Evolutionary conservation across 2,329 filamentous ascomycete species (phyloP).

Genomic region (Sporothrix variecibatus): DNA sequence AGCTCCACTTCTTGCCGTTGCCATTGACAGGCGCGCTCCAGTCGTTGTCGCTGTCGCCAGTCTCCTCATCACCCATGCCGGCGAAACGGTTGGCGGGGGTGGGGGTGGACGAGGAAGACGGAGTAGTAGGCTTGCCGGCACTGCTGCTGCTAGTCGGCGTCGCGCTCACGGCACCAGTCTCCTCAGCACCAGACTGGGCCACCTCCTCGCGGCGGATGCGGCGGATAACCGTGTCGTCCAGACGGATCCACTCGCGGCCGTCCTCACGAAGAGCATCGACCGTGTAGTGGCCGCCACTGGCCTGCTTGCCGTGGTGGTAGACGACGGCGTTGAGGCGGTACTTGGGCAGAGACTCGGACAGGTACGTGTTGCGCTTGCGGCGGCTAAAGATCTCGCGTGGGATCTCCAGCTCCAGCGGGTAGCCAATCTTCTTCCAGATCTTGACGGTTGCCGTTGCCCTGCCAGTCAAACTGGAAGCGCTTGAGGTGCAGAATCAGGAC

Average conservation of each 20-base stretch:
- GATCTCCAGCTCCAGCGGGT: slow-evolving; percentile 91
- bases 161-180: slow-evolving; percentile 47
- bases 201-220: slow-evolving; percentile 87
- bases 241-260: slow-evolving; percentile 90
- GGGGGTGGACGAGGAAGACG: slow-evolving; percentile 51
- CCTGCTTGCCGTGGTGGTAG: slow-evolving; percentile 97
- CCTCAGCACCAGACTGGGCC: slow-evolving; percentile 79
- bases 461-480: slow-evolving; percentile 92
- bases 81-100: slow-evolving; percentile 70
- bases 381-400: slow-evolving; percentile 85
- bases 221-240: slow-evolving; percentile 90
- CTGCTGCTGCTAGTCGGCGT: not conserved
- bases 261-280: slow-evolving; percentile 96
- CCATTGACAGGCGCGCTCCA: slow-evolving; percentile 66
- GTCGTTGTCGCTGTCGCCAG: slow-evolving; percentile 64
- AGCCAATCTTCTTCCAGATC: slow-evolving; percentile 97
- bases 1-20: slow-evolving; percentile 70
- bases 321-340: slow-evolving; percentile 89
- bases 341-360: slow-evolving; percentile 69
- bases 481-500: slow-evolving; percentile 95
- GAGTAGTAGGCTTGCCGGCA: not conserved
- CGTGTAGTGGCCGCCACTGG: slow-evolving; percentile 94
- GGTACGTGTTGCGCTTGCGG: slow-evolving; percentile 66
- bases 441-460: slow-evolving; percentile 85
- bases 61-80: slow-evolving; percentile 65